Percentiles rank a stretch among this genome's conserved stretches.
Evolutionary conservation across 2,329 filamentous ascomycete genomes (phyloP).

Genomic region (Cladosporium sp.): DNA sequence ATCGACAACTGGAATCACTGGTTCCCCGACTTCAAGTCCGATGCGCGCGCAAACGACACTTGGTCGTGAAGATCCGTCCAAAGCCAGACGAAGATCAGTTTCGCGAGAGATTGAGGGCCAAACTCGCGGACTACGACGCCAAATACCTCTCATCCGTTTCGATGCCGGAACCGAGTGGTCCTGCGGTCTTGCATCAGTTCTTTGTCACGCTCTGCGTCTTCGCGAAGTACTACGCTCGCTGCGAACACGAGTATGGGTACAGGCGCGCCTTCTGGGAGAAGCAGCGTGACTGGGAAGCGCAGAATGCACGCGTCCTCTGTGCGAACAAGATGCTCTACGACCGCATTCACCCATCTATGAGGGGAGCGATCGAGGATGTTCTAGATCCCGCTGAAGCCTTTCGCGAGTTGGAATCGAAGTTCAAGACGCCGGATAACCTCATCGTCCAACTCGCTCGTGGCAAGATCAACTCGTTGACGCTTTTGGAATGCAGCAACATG

Average conservation of each 20-base stretch:
- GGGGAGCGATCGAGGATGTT: not conserved
- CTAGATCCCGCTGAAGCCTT: not conserved
- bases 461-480: not conserved
- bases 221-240: not conserved
- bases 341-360: not conserved
- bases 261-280: not conserved
- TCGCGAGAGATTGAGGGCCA: not conserved
- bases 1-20: not conserved
- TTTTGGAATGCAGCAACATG: not conserved
- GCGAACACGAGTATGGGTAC: not conserved
- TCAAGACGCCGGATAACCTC: not conserved
- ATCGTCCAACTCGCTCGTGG: not conserved
- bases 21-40: not conserved
- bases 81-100: not conserved
- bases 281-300: not conserved
- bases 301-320: not conserved
- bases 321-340: not conserved
- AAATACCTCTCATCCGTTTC: not conserved
- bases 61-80: not conserved
- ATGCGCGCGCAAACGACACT: not conserved
- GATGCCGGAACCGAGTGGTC: not conserved
- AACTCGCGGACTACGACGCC: not conserved
- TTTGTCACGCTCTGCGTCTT: too few relatives aligned
- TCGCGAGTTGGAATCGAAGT: not conserved
- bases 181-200: too few relatives aligned